phyloP scores from a whole-genome alignment of 306 rosid genomes.

The Astragalus glycyphyllos region DNA sequence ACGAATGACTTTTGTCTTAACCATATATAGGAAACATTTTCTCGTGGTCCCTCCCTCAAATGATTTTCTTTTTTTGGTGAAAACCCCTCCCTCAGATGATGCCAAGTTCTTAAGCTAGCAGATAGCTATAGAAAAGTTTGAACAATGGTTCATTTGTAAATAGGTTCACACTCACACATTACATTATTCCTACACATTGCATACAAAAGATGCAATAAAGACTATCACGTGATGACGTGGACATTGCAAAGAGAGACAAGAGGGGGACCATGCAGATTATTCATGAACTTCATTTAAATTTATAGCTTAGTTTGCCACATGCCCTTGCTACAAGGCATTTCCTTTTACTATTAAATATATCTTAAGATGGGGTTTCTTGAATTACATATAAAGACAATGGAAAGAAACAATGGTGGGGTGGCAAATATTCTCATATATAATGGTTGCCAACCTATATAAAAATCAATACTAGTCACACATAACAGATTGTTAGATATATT shows the following conservation, averaged over 20 bases:
- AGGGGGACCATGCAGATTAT: conserved; percentile 39
- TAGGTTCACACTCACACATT: neutral
- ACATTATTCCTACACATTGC: conserved; percentile 9
- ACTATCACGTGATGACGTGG: conserved; percentile 45
- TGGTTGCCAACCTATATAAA: conserved; percentile 23
- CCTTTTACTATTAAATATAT: neutral
- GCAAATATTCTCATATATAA: conserved; percentile 21
- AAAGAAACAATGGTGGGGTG: neutral
- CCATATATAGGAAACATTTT: conserved; percentile 4
- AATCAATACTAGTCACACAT: conserved; percentile 25
- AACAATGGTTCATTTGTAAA: neutral
- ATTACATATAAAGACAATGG: conserved; percentile 32
- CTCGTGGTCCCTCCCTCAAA: conserved; percentile 40
- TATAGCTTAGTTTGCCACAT: conserved; percentile 3
- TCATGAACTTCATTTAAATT: neutral
- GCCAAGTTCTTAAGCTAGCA: conserved; percentile 16
- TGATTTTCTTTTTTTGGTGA: no score
- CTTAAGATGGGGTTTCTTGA: conserved; percentile 5
- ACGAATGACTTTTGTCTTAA: conserved; percentile 16
- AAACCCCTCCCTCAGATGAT: conserved; percentile 29
- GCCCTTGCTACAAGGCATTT: neutral
- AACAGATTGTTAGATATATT: neutral
- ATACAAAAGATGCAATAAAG: conserved; percentile 6
- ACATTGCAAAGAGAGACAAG: neutral
- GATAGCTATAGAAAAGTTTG: neutral